Evolutionary conservation across 2,329 filamentous ascomycete genomes (phyloP).

Genomic region (Sporothrix luriei): DNA sequence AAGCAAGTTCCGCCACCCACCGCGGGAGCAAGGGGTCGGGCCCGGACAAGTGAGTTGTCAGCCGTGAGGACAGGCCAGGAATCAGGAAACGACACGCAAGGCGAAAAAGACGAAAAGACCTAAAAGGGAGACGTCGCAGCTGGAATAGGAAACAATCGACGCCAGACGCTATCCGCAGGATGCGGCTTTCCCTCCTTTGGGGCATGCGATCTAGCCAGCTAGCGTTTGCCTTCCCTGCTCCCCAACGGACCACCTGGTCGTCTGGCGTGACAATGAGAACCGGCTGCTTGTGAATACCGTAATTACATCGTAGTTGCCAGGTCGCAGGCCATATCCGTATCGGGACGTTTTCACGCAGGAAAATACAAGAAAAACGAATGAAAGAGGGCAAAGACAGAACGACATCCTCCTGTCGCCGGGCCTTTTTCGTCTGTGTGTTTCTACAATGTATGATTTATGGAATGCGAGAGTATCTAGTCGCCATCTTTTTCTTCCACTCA

Average conservation of each 20-base stretch:
- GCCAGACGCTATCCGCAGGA: constrained; percentile 1
- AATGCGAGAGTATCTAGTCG: too few species aligned
- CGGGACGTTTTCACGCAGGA: neutral
- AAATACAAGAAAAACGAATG: too few species aligned
- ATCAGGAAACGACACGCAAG: too few species aligned
- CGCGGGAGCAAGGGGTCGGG: constrained; percentile 11
- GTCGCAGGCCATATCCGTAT: neutral
- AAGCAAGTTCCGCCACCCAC: constrained; percentile 13
- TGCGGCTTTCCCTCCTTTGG: too few species aligned
- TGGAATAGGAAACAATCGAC: too few species aligned
- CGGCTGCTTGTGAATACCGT: too few species aligned
- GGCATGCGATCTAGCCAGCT: too few species aligned
- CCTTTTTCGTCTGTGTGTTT: neutral
- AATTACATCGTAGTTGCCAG: neutral
- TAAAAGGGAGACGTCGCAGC: too few species aligned
- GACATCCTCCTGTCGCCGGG: too few species aligned
- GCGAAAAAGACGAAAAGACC: too few species aligned
- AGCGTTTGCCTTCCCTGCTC: neutral
- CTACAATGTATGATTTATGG: neutral
- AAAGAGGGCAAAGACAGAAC: too few species aligned
- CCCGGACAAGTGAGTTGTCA: neutral
- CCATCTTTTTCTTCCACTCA: neutral
- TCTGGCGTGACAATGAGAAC: neutral
- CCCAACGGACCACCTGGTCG: neutral
- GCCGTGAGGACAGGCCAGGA: too few species aligned